These are phyloP conservation scores for Lentinula boryana DNA, from an alignment of 768 basidiomycete species.

Conservation along the genomic window DNA sequence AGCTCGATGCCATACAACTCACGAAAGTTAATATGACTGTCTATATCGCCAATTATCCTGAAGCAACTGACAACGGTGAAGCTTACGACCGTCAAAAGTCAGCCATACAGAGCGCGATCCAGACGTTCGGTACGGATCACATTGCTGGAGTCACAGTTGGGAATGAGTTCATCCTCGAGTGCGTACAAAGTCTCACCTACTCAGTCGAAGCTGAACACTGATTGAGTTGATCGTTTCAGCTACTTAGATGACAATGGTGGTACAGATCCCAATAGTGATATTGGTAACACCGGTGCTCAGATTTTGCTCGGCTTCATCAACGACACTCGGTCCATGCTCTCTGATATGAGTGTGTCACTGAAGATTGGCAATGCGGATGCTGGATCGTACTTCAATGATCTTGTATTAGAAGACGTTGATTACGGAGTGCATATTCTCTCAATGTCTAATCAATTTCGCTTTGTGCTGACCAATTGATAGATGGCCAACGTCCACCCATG, in stretches of 20 bases:
- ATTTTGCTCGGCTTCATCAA: slow-evolving; percentile 62
- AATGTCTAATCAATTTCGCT: slow-evolving; percentile 1
- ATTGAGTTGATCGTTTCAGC: slow-evolving; percentile 26
- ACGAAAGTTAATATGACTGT: slow-evolving; percentile 86
- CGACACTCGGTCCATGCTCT: slow-evolving; percentile 55
- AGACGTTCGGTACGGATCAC: slow-evolving; percentile 71
- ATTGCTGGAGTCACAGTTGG: slow-evolving; percentile 85
- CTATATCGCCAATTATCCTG: slow-evolving; percentile 66
- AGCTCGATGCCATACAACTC: slow-evolving; percentile 83
- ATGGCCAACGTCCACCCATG: slow-evolving; percentile 92
- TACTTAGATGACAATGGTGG: slow-evolving; percentile 49
- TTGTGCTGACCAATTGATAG: slow-evolving; percentile 21
- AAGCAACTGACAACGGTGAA: slow-evolving; percentile 47
- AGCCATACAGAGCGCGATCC: slow-evolving; percentile 58
- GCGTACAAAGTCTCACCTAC: slow-evolving; percentile 12
- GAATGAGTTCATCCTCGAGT: slow-evolving; percentile 87
- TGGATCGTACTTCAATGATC: slow-evolving; percentile 74
- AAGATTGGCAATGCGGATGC: slow-evolving; percentile 81
- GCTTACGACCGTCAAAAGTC: slow-evolving; percentile 73
- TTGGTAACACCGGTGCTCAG: slow-evolving; percentile 59
- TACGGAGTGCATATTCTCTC: slow-evolving; percentile 50
- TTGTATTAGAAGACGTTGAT: slow-evolving; percentile 59
- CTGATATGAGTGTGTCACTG: slow-evolving; percentile 49
- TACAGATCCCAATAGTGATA: slow-evolving; percentile 46
- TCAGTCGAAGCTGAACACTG: neutral